These are phyloP conservation scores for Dioscorea alata DNA, from an alignment of 106 monocot species.

Conservation along the genomic window DNA sequence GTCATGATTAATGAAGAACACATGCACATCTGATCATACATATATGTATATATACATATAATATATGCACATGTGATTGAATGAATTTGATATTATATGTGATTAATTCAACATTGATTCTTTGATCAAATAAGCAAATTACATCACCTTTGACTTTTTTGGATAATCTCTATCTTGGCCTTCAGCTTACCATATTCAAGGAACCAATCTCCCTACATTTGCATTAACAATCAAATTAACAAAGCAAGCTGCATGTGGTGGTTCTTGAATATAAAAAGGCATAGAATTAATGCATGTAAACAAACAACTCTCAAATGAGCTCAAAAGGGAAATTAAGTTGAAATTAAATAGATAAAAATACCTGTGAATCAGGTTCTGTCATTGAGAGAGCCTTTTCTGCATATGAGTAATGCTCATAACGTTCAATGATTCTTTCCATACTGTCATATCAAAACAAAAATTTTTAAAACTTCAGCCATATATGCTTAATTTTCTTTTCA, in stretches of 20 bases:
- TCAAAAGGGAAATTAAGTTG: not conserved
- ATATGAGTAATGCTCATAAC: conserved; percentile 37
- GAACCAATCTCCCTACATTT: conserved; percentile 45
- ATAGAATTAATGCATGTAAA: not conserved
- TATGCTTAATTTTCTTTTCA: too few relatives aligned
- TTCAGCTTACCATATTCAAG: conserved; percentile 51
- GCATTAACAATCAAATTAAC: too few relatives aligned
- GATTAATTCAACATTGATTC: not conserved
- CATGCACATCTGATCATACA: not conserved
- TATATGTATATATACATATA: too few relatives aligned
- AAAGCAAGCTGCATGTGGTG: too few relatives aligned
- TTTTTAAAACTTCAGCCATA: not conserved
- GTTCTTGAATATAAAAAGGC: not conserved
- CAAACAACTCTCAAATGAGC: not conserved
- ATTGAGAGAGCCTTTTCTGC: conserved; percentile 26
- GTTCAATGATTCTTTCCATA: conserved; percentile 48
- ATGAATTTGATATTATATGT: not conserved
- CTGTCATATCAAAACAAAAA: conserved; percentile 11
- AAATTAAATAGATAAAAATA: not conserved
- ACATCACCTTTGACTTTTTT: conserved; percentile 47
- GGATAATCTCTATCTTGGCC: conserved; percentile 39
- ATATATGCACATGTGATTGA: not conserved
- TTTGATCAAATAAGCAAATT: not conserved
- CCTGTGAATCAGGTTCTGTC: conserved; percentile 33
- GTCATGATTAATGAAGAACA: not conserved